phyloP scores from a whole-genome alignment of 371 early-diverging fungal genomes.

The Parasitella parasitica region DNA sequence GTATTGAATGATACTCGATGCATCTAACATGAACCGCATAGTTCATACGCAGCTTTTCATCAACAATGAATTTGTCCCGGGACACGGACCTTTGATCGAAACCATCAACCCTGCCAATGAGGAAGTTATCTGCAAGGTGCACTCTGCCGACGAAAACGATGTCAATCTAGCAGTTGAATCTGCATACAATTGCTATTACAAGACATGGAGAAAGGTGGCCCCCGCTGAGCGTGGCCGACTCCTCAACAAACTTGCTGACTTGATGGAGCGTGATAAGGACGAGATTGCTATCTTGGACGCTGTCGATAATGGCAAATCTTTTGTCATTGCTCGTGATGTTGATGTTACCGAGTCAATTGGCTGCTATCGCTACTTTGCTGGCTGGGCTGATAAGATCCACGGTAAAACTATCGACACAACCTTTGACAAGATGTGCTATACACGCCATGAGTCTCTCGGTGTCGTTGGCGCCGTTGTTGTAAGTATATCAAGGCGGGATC shows the following conservation, averaged over 20 bases:
- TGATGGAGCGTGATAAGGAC: conserved; percentile 67
- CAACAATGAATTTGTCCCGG: conserved; percentile 69
- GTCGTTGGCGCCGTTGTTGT: conserved; percentile 73
- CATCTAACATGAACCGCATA: background rate
- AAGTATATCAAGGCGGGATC: no score
- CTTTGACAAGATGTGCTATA: conserved; percentile 56
- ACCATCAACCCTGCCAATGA: conserved; percentile 73
- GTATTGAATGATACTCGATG: no score
- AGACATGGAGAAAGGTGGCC: conserved; percentile 63
- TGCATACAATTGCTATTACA: conserved; percentile 65
- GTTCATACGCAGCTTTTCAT: conserved; percentile 67
- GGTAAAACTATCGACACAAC: conserved; percentile 44
- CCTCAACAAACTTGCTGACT: conserved; percentile 62
- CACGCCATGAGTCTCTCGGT: conserved; percentile 75
- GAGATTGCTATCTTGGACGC: conserved; percentile 79
- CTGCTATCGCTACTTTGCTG: conserved; percentile 75
- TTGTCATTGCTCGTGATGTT: conserved; percentile 50
- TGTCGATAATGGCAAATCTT: conserved; percentile 80
- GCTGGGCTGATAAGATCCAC: conserved; percentile 78
- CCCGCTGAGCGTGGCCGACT: conserved; percentile 45
- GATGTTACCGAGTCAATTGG: conserved; percentile 68
- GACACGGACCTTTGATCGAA: conserved; percentile 49
- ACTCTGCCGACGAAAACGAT: conserved; percentile 69
- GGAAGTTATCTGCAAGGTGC: conserved; percentile 63
- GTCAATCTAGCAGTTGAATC: conserved; percentile 73